phyloP scores from a whole-genome alignment of 2,329 filamentous ascomycete species.

The Colletotrichum sp. region DNA sequence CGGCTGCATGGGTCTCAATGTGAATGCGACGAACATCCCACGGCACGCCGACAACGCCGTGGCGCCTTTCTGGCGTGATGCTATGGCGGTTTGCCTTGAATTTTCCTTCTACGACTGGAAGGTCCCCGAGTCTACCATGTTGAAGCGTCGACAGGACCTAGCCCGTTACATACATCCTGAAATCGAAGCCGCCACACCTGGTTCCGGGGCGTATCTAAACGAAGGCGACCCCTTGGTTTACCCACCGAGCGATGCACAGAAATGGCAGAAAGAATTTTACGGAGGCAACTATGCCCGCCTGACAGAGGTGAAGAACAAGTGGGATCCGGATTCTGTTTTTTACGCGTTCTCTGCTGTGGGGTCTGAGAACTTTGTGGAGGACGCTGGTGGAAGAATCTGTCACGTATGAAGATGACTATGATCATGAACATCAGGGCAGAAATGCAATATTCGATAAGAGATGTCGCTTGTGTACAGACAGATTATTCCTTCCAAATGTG shows the following conservation, averaged over 20 bases:
- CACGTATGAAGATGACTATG: neutral
- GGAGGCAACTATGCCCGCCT: conserved; percentile 30
- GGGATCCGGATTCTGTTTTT: conserved; percentile 42
- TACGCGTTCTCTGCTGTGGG: conserved; percentile 54
- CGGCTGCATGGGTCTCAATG: neutral
- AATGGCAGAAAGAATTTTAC: conserved; percentile 32
- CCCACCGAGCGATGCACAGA: conserved; percentile 32
- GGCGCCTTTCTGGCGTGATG: neutral
- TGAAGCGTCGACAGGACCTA: neutral
- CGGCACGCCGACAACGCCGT: neutral
- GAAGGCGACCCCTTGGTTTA: conserved; percentile 50
- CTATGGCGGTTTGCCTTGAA: neutral
- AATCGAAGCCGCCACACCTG: conserved; percentile 41
- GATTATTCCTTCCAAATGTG: too few species aligned
- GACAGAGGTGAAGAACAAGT: conserved; percentile 30
- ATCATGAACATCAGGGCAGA: neutral
- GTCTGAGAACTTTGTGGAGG: conserved; percentile 48
- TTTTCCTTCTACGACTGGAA: neutral
- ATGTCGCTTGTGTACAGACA: too few species aligned
- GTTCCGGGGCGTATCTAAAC: conserved; percentile 51
- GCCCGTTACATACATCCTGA: conserved; percentile 22
- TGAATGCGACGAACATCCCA: neutral
- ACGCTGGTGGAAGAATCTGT: neutral
- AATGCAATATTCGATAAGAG: too few species aligned
- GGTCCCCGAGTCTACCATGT: neutral